A percentile compares a stretch with the other conserved stretches of the same genome.
Conservation (phyloP, 768 basidiomycete species). For the Trametes sanguinea region DNA sequence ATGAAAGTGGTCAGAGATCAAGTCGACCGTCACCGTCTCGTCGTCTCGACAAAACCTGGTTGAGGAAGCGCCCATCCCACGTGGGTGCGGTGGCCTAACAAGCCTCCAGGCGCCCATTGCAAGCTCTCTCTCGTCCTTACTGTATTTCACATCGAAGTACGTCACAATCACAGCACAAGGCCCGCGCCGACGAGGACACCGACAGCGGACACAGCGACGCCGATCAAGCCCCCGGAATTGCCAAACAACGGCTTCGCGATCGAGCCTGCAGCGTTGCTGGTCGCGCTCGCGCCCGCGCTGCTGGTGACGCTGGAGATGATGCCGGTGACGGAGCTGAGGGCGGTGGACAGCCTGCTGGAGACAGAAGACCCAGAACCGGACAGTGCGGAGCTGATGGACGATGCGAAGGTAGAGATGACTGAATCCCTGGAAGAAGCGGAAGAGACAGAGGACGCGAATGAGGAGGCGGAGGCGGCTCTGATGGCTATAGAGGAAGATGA, state of each 20-base stretch:
- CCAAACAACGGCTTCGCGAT: background rate
- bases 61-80: too few relatives aligned
- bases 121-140: too few relatives aligned
- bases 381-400: too few relatives aligned
- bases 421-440: background rate
- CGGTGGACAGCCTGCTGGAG: conserved; percentile 5
- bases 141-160: too few relatives aligned
- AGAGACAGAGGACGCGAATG: background rate
- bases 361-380: background rate
- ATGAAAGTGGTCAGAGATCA: too few relatives aligned
- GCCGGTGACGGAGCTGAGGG: background rate
- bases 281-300: background rate
- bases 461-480: background rate
- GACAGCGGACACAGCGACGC: conserved; percentile 2
- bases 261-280: conserved; percentile 7
- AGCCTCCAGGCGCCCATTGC: too few relatives aligned
- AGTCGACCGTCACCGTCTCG: too few relatives aligned
- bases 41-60: too few relatives aligned
- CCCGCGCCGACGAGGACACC: conserved; percentile 18
- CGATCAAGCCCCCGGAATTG: background rate
- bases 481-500: conserved; percentile 14
- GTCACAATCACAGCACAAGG: conserved; percentile 7
- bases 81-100: too few relatives aligned
- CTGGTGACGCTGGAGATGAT: background rate
- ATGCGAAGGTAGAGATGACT: background rate